Evolutionary conservation across 805 yeast species (phyloP), one percentile per base, ranked within the genome.

Genomic region (Saturnispora quitensis): DNA sequence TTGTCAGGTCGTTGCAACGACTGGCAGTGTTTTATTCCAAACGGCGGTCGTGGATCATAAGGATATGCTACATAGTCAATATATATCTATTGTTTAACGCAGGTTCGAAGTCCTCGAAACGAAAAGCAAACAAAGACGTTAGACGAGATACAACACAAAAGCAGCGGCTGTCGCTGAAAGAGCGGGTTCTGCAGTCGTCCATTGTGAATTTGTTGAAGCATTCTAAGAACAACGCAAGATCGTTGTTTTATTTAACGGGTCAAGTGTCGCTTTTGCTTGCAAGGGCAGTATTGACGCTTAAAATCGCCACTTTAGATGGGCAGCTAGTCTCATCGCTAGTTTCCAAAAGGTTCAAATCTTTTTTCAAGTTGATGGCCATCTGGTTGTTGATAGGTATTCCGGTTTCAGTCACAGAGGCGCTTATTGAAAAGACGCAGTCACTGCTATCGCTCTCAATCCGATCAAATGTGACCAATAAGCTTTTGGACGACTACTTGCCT

Each of bases 371-470:
- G 28, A 66, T 89, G 51, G 71, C 77, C 2, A 73, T 78, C 60
- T 90, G 97, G 97, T 78, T 90, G 83, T 59, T 80, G 15, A 72
- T 90, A 13, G 96, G 97, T 10, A 64, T 89, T 9, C 98, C 98
- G 0, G 93, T 96, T 1, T 78, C 96, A 2, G 62, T 86, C 31
- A 82, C 86, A 9, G 88, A 89, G 60, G 79, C 95, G 0, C 65
- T 86, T 50, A 74, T 89, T 50, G 71, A 74, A 15, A 84, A 79
- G 69, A 74, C 82, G 2, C 82, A 81, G 43, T 76, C 73, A 53
- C 71, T 78, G 48, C 71, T 85, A 53, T 72, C 87, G 1, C 74
- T 78, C 52, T 63, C 75, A 34, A 76, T 88, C 57, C 76, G 95
- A 57, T 67, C 73, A 40, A 79, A 81, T 60, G 71, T 90, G 48